phyloP scores from a whole-genome alignment of 177 flowering plant species.

The Vitis hybrid region DNA sequence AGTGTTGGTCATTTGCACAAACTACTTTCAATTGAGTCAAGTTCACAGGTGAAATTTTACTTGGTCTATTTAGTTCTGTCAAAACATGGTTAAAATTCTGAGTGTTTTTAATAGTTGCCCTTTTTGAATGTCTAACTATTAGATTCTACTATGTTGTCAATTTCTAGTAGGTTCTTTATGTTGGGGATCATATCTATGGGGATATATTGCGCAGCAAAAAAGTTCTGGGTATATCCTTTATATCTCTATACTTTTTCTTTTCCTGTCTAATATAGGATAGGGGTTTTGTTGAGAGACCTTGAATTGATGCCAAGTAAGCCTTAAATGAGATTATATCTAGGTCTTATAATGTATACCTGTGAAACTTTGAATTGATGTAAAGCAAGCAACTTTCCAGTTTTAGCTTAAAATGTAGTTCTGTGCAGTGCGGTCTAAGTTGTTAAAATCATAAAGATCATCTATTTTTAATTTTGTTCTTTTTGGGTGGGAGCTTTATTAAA shows the following conservation, averaged over 20 bases:
- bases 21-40: conserved; percentile 83
- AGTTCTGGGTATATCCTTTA: conserved; percentile 65
- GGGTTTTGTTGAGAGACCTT: background rate
- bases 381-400: too few relatives aligned
- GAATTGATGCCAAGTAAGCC: background rate
- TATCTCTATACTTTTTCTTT: background rate
- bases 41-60: conserved; percentile 75
- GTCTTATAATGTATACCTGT: background rate
- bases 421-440: too few relatives aligned
- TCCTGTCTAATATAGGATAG: background rate
- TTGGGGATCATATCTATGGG: conserved; percentile 99
- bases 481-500: background rate
- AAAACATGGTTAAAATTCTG: background rate
- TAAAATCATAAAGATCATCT: too few relatives aligned
- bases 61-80: background rate
- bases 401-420: too few relatives aligned
- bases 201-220: conserved; percentile 98
- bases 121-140: background rate
- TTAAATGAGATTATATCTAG: background rate
- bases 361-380: background rate
- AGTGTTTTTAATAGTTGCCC: background rate
- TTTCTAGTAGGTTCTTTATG: conserved; percentile 81
- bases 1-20: conserved; percentile 94
- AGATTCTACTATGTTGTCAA: background rate
- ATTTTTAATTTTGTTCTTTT: too few relatives aligned